Conservation (phyloP, 2,329 filamentous ascomycete genomes). For the Tolypocladium amazonense region DNA sequence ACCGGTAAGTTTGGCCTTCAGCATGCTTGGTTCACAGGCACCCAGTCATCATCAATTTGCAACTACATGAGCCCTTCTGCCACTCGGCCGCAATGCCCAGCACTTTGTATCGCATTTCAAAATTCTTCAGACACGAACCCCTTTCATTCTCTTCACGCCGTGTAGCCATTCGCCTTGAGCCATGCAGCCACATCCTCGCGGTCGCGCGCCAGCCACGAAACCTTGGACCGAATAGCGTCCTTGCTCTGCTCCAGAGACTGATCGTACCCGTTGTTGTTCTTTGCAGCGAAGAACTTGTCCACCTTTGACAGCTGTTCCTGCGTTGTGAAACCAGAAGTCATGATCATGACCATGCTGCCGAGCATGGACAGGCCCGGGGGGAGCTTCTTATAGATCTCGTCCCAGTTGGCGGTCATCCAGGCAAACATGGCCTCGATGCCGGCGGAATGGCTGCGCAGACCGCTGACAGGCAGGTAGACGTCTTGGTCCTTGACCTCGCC, state of each 20-base stretch:
- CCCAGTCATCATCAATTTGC: background rate
- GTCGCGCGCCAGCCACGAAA: slow-evolving; percentile 15
- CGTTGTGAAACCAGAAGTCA: slow-evolving; percentile 70
- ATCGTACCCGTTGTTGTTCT: slow-evolving; percentile 78
- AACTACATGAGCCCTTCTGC: background rate
- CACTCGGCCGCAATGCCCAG: background rate
- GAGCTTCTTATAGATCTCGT: slow-evolving; percentile 67
- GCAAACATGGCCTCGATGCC: slow-evolving; percentile 72
- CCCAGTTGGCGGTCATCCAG: slow-evolving; percentile 86
- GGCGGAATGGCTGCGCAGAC: slow-evolving; percentile 63
- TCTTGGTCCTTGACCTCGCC: slow-evolving; percentile 89
- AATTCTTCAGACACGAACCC: background rate
- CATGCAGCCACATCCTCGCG: slow-evolving; percentile 12
- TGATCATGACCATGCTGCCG: slow-evolving; percentile 72
- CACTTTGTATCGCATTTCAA: background rate
- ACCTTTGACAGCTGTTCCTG: slow-evolving; percentile 66
- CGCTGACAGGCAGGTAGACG: slow-evolving; percentile 77
- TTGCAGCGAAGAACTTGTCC: slow-evolving; percentile 68
- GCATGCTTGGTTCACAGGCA: no score
- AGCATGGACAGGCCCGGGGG: slow-evolving; percentile 83
- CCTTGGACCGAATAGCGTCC: slow-evolving; percentile 75
- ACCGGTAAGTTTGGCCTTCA: background rate
- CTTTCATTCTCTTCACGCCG: background rate
- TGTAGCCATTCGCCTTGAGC: slow-evolving; percentile 13
- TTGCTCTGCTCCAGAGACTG: slow-evolving; percentile 81